Percentiles rank a stretch among this genome's conserved stretches.
phyloP scores from a whole-genome alignment of 1,139 yeast genomes.

The Taphrina populina region DNA sequence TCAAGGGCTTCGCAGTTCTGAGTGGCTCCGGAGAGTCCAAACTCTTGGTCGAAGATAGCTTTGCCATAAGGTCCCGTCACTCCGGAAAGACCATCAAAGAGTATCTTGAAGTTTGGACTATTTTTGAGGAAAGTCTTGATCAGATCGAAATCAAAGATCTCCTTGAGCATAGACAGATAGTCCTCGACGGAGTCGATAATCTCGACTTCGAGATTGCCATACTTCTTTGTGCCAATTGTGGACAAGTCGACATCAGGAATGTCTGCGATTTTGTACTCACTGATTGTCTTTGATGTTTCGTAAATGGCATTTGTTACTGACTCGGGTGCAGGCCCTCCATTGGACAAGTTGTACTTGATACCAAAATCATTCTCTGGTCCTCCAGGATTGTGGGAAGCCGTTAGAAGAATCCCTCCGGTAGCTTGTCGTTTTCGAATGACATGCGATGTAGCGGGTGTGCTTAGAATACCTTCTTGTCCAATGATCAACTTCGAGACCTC shows the following conservation, averaged over 20 bases:
- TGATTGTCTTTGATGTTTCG: slow-evolving; percentile 62
- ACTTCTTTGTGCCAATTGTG: slow-evolving; percentile 54
- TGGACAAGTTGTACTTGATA: slow-evolving; percentile 88
- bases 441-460: slow-evolving; percentile 96
- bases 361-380: slow-evolving; percentile 88
- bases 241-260: slow-evolving; percentile 55
- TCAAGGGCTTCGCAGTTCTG: slow-evolving; percentile 79
- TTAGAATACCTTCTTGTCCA: slow-evolving; percentile 82
- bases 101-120: slow-evolving; percentile 61
- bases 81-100: slow-evolving; percentile 91
- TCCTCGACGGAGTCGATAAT: slow-evolving; percentile 78
- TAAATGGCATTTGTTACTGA: slow-evolving; percentile 82
- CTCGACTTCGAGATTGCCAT: slow-evolving; percentile 62
- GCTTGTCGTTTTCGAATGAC: slow-evolving; percentile 73
- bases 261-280: slow-evolving; percentile 57
- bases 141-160: slow-evolving; percentile 81
- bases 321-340: slow-evolving; percentile 99
- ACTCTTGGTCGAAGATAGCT: slow-evolving; percentile 77
- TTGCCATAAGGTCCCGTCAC: slow-evolving; percentile 96
- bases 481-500: slow-evolving; percentile 73
- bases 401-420: slow-evolving; percentile 93
- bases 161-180: slow-evolving; percentile 74
- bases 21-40: slow-evolving; percentile 67
- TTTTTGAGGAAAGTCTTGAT: slow-evolving; percentile 68
- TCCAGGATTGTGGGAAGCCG: slow-evolving; percentile 99